A percentile compares a stretch with the other conserved stretches of the same genome.
Evolutionary conservation across 2,329 filamentous ascomycete genomes (phyloP).

Genomic region (Sclerotinia trifoliorum): DNA sequence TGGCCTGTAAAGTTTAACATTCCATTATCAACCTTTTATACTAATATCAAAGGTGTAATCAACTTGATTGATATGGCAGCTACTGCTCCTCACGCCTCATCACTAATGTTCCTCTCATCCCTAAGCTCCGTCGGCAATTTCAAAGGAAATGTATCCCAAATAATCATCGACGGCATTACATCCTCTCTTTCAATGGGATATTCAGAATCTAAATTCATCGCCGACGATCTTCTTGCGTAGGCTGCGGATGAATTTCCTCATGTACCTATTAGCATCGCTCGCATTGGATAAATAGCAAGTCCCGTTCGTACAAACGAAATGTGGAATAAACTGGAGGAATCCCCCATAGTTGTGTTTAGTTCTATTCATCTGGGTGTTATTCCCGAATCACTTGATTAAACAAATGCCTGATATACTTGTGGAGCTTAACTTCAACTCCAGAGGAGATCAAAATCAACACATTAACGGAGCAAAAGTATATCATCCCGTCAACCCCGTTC

Average conservation of each 20-base stretch:
- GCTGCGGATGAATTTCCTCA: conserved; percentile 37
- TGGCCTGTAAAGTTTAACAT: conserved; percentile 45
- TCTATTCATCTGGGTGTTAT: neutral
- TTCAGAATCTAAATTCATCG: conserved; percentile 34
- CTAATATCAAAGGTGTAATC: conserved; percentile 42
- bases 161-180: neutral
- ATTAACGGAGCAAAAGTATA: neutral
- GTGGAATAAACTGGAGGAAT: conserved; percentile 4
- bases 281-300: conserved; percentile 52
- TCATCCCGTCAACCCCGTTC: neutral
- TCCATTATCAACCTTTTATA: conserved; percentile 39
- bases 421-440: neutral
- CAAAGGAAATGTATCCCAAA: conserved; percentile 32
- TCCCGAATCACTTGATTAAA: neutral
- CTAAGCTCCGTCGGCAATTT: conserved; percentile 28
- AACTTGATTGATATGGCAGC: conserved; percentile 39
- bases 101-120: conserved; percentile 36
- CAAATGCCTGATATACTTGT: neutral
- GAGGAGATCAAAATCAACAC: neutral
- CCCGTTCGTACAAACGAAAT: neutral
- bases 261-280: conserved; percentile 44
- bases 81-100: neutral
- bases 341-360: conserved; percentile 7
- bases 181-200: conserved; percentile 32
- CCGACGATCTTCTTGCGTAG: conserved; percentile 44